Percentiles rank a stretch among this genome's conserved stretches.
Conservation (phyloP, 768 basidiomycete genomes). For the Scleroderma bovista region DNA sequence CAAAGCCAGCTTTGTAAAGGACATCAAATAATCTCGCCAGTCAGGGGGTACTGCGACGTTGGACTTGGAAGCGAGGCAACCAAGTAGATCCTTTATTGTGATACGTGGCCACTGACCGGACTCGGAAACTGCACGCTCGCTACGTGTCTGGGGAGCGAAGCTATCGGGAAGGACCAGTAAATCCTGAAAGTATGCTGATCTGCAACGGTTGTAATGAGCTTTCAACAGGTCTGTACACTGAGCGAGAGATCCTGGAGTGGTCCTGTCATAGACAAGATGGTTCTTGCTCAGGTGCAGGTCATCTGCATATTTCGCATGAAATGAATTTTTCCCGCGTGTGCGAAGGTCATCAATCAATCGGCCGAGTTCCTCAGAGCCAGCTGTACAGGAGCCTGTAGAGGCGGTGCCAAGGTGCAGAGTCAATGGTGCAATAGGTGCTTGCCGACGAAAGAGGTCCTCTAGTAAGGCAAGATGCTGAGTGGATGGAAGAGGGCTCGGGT, state of each 20-base stretch:
- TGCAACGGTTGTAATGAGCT: neutral
- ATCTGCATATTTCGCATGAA: conserved; percentile 12
- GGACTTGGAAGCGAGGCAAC: neutral
- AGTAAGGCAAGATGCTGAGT: neutral
- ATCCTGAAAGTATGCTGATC: too few relatives aligned
- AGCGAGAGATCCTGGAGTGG: neutral
- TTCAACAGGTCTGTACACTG: neutral
- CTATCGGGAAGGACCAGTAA: neutral
- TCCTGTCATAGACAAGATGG: conserved; percentile 4
- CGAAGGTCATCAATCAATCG: conserved; percentile 4
- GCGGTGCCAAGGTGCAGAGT: neutral
- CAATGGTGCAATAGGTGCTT: neutral
- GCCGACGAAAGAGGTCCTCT: conserved; percentile 3
- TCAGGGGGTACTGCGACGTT: neutral
- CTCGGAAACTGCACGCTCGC: neutral
- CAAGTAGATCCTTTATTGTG: neutral
- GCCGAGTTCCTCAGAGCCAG: neutral
- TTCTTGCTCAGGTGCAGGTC: conserved; percentile 9
- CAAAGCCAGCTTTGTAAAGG: too few relatives aligned
- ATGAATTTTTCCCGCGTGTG: neutral
- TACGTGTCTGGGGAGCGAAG: neutral
- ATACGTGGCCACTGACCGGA: neutral
- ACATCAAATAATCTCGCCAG: neutral
- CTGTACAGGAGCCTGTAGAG: neutral
- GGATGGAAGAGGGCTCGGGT: neutral